These are phyloP conservation scores for Cymbopogon flexuosus DNA, from an alignment of 202 grass and related monocot genomes.

Conservation along the genomic window DNA sequence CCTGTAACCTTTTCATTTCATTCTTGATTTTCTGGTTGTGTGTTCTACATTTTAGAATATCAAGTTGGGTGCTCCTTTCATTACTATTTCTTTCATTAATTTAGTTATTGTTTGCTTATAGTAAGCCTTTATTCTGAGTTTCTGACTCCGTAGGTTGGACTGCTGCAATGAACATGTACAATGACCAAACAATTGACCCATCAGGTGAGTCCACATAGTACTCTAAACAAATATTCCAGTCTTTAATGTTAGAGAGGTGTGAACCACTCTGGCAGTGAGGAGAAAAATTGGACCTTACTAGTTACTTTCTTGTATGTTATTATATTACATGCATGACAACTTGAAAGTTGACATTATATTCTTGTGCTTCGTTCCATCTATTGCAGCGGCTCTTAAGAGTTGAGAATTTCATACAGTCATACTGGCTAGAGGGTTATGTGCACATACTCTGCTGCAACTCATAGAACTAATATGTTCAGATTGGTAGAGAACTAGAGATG, in stretches of 20 bases:
- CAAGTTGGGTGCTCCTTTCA: not conserved
- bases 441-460: not conserved
- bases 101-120: not conserved
- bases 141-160: constrained; percentile 38
- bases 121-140: not conserved
- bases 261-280: not conserved
- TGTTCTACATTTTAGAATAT: not conserved
- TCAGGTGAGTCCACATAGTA: constrained; percentile 35
- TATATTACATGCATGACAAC: constrained; percentile 2
- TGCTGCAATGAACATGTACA: constrained; percentile 46
- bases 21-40: not conserved
- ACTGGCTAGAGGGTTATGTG: not conserved
- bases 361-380: not conserved
- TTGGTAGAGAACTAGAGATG: not conserved
- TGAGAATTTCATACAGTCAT: not conserved
- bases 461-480: not conserved
- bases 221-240: constrained; percentile 4
- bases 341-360: constrained; percentile 4
- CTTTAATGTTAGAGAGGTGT: not conserved
- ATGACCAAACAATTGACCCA: constrained; percentile 42
- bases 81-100: constrained; percentile 22
- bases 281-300: not conserved
- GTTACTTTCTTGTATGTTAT: constrained; percentile 14
- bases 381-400: not conserved
- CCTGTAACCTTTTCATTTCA: not conserved